Evolutionary conservation across 148 eudicot species (phyloP), one percentile per base, ranked within the genome.

Genomic region (Heliosperma pusillum): DNA sequence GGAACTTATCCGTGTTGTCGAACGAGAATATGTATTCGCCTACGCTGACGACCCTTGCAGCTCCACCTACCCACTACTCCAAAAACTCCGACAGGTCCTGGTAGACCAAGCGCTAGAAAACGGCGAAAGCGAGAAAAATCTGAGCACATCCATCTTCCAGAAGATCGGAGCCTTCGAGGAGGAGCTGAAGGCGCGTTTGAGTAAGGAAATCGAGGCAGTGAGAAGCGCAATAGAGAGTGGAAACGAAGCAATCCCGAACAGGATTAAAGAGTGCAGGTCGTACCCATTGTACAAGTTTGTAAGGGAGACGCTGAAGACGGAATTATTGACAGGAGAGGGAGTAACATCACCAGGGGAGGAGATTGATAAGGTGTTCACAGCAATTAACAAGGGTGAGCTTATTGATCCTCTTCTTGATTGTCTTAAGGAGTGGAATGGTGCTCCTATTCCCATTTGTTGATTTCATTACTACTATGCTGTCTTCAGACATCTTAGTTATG

Each of bases 31-130:
- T 3, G 89, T 90, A 0, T 92, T 90, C 47, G 85, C 91, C 2
- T 92, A 92, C 45, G 83, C 84, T 0, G 97, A 92, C 17, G 95
- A 92, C 44, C 88, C 91, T 21, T 92, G 97, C 83, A 84, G 86
- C 69, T 78, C 78, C 3, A 87, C 86, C 30, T 89, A 92, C 85
- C 87, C 90, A 1, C 66, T 92, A 75, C 74, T 92, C 86, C 94
- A 86, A 53, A 92, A 89, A 33, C 81, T 92, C 3, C 80, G 97
- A 57, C 90, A 89, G 53, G 92, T 89, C 4, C 83, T 92, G 0
- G 92, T 89, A 12, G 92, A 83, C 24, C 83, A 83, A 6, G 86
- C 86, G 1, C 44, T 91, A 66, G 78, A 82, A 10, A 91, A 91
- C 29, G 92, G 90, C 0, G 93, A 88, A 0, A 71, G 26, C 10